Base-by-base conservation (phyloP, 805 yeast species). In the Ogataea angusta region DNA sequence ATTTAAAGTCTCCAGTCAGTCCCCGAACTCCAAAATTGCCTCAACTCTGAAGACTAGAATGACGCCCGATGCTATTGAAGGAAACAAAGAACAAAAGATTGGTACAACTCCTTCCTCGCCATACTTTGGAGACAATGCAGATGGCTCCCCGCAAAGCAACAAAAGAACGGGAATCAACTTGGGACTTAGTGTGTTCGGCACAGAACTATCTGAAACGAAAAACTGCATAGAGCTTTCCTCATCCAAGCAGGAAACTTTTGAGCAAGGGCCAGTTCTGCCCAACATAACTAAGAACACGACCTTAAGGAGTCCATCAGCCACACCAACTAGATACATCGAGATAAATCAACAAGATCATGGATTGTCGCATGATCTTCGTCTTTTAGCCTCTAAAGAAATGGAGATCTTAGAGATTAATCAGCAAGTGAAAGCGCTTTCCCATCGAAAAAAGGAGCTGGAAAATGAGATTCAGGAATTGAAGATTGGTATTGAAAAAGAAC, bases 331-430 rank as follows among this genome's bases (percentile, higher is more conserved):
- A 24, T 13, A 6, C 8, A 10, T 9, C 10, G 27, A 12, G 10
- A 10, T 29, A 25, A 10, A 23, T 15, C 18, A 30, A 31, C 36
- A 18, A 19, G 31, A 36, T 1, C 36, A 35, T 10, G 36, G 36
- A 1, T 64, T 81, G 5, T 78, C 76, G 42, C 76, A 72, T 4
- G 74, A 80, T 35, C 60, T 83, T 35, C 69, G 86, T 46, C 63
- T 71, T 7, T 62, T 84, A 32, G 91, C 91, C 0, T 64, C 76
- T 29, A 83, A 81, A 53, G 93, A 84, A 55, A 75, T 80, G 75
- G 75, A 73, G 18, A 66, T 83, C 21, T 72, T 83, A 36, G 89
- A 83, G 49, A 60, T 82, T 30, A 81, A 78, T 47, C 80, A 77
- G 48, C 64, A 68, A 34, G 70, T 81, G 18, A 72, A 70, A 30